Evolutionary conservation across 139 green algal species (phyloP).

Genomic region (Pseudopediastrum boryanum): DNA sequence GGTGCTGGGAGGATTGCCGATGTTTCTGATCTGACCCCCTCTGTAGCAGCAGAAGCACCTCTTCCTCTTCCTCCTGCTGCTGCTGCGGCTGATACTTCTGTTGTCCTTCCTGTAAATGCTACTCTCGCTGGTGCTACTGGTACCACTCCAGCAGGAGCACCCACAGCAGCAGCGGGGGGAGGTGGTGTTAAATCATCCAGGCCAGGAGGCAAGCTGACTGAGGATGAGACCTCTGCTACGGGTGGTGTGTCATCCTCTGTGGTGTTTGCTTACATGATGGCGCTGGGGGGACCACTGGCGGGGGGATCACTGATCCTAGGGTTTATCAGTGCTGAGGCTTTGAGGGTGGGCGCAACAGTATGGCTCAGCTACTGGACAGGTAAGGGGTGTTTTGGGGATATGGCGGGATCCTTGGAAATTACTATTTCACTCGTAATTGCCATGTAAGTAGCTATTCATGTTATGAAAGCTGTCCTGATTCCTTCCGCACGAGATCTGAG

Average conservation of each 20-base stretch:
- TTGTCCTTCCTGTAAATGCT: neutral
- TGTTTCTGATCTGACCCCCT: no score
- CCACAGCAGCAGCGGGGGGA: neutral
- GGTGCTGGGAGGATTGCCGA: no score
- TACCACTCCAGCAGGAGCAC: neutral
- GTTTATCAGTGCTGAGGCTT: slow-evolving; percentile 54
- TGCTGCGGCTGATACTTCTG: neutral
- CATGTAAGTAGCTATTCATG: no score
- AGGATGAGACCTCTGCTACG: slow-evolving; percentile 39
- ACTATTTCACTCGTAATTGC: no score
- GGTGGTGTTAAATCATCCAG: no score
- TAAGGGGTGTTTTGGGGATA: slow-evolving; percentile 14
- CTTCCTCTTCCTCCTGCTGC: no score
- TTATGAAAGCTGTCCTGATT: no score
- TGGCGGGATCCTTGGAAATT: no score
- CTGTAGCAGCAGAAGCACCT: no score
- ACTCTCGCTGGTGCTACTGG: no score
- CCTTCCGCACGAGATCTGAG: no score
- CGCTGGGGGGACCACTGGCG: slow-evolving; percentile 50
- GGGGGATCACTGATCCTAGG: slow-evolving; percentile 47
- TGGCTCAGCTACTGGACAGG: slow-evolving; percentile 72
- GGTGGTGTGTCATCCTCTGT: slow-evolving; percentile 52
- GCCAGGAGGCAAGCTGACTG: slow-evolving; percentile 10
- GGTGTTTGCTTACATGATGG: slow-evolving; percentile 53
- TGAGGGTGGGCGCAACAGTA: slow-evolving; percentile 57